Evolutionary conservation across 31 red algal species (phyloP), one percentile per base, ranked within the genome.

Genomic region (Bonnemaisonia californica): DNA sequence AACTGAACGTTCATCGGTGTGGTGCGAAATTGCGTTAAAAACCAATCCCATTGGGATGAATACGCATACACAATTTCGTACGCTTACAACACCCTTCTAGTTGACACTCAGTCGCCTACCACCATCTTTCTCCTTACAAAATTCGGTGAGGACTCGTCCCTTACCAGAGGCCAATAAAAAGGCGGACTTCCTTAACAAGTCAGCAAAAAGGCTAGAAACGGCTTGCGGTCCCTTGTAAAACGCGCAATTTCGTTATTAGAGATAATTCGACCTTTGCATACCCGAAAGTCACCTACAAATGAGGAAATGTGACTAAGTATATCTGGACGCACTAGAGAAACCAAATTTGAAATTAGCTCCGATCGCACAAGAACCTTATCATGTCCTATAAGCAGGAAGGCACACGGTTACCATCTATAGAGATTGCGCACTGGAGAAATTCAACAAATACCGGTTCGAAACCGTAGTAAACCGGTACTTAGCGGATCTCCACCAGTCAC

Each of bases 61-160:
- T 62, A 54, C 16, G 45, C 57, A 11, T 51, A 70, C 18, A 42
- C 63, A 19, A 68, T 83, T 12, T 57, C 41, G 30, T 83, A 72
- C 28, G 67, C 67, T n/a, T 83, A 83, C 80, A 83, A 21, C 79
- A 2, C 79, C 45, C 2, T 74, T 71, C 41, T 24, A 83, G 3
- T 11, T 74, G 3, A 47, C 57, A 2, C 30, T 74, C 7, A 30
- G 12, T 9, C 36, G 67, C n/a, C 33, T 42, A 9, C 67, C 67
- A 24, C 30, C 11, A 39, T 16, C 34, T 24, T 4, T 71, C n/a
- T n/a, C n/a, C n/a, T n/a, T n/a, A n/a, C n/a, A 21, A 24, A 7
- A 42, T n/a, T 71, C 30, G 8, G 45, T 37, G 69, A 48, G 2
- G 39, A 2, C 12, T 74, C 27, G 7, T 28, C 41, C 2, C 54